A percentile compares a stretch with the other conserved stretches of the same genome.
These are phyloP conservation scores for Aspergillus puulaauensis DNA, from an alignment of 2,329 filamentous ascomycete species.

Conservation along the genomic window DNA sequence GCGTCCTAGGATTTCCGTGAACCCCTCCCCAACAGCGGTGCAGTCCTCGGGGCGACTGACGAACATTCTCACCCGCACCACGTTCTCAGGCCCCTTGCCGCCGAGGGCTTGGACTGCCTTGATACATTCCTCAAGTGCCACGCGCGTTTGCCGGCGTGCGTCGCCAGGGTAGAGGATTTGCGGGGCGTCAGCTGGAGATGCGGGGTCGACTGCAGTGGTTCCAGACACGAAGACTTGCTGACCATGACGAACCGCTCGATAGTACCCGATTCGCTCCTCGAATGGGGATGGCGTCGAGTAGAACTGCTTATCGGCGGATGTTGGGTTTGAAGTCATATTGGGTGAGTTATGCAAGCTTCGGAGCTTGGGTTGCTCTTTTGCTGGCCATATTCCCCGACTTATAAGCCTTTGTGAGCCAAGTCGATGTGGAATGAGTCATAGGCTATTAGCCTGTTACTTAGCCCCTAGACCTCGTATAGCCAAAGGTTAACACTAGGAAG, in stretches of 20 bases:
- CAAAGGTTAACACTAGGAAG: not conserved
- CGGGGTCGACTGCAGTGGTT: slow-evolving; percentile 38
- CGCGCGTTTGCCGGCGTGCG: slow-evolving; percentile 31
- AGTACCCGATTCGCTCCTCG: slow-evolving; percentile 38
- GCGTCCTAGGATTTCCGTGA: slow-evolving; percentile 29
- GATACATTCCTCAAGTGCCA: slow-evolving; percentile 26
- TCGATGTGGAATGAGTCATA: slow-evolving; percentile 5
- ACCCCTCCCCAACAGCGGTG: slow-evolving; percentile 28
- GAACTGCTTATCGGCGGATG: slow-evolving; percentile 20
- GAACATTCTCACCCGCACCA: slow-evolving; percentile 38
- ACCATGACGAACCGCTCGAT: slow-evolving; percentile 38
- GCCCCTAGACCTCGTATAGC: not conserved
- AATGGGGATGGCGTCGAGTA: slow-evolving; percentile 37
- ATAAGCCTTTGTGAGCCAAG: not conserved
- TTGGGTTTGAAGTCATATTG: not conserved
- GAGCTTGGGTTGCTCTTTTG: not conserved
- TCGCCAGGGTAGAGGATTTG: slow-evolving; percentile 31
- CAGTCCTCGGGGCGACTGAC: slow-evolving; percentile 32
- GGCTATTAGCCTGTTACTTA: not conserved
- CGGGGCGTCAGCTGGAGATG: slow-evolving; percentile 23
- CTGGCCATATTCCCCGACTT: not conserved
- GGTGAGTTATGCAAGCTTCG: not conserved
- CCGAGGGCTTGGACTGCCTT: slow-evolving; percentile 34
- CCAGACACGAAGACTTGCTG: slow-evolving; percentile 39
- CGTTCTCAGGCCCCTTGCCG: slow-evolving; percentile 29